These are phyloP conservation scores for Debaryomyces sp. DNA, from an alignment of 1,139 yeast species.

Conservation along the genomic window DNA sequence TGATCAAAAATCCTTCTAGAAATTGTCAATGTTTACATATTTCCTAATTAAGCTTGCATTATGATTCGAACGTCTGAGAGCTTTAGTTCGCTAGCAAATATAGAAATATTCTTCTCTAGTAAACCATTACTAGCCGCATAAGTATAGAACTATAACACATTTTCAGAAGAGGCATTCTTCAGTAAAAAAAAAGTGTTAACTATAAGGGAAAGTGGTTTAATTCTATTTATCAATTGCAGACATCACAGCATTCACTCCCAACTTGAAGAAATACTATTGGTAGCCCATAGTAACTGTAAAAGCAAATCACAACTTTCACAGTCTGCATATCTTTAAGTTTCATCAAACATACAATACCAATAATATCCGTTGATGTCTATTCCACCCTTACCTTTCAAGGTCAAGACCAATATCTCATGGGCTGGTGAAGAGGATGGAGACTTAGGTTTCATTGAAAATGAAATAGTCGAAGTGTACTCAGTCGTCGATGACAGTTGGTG, in stretches of 20 bases:
- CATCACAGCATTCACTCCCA: neutral
- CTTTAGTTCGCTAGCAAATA: conserved; percentile 1
- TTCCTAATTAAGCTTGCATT: neutral
- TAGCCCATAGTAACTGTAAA: neutral
- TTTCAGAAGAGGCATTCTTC: neutral
- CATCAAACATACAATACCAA: neutral
- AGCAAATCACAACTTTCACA: neutral
- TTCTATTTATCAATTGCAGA: neutral
- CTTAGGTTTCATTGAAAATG: conserved; percentile 92
- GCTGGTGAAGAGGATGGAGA: conserved; percentile 87
- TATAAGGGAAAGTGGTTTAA: neutral
- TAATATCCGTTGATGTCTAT: conserved; percentile 8
- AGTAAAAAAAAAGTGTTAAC: neutral
- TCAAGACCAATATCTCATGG: conserved; percentile 84
- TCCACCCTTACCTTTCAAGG: conserved; percentile 65
- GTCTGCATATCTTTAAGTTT: neutral
- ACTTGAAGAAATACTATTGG: neutral
- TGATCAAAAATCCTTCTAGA: neutral
- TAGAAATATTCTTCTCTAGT: neutral
- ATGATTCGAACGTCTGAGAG: conserved; percentile 4
- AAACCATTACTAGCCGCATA: conserved; percentile 3
- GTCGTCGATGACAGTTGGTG: conserved; percentile 92
- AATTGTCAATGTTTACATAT: conserved; percentile 2
- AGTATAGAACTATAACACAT: neutral
- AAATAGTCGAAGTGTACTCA: conserved; percentile 78